These are phyloP conservation scores for Digitaria exilis DNA, from an alignment of 202 grass and related monocot genomes.

Conservation along the genomic window DNA sequence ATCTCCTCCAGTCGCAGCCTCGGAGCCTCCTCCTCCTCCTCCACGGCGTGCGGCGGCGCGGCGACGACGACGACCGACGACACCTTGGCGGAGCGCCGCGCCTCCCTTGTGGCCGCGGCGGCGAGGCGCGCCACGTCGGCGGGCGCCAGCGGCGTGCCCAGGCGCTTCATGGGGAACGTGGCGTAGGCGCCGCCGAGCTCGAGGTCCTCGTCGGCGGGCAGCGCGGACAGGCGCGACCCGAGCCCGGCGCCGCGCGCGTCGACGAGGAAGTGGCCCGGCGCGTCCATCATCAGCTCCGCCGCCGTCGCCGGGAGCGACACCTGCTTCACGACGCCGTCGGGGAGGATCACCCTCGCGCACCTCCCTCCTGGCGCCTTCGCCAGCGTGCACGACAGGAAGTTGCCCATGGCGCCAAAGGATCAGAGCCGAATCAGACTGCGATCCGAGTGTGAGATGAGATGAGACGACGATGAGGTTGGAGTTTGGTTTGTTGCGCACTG, in stretches of 20 bases:
- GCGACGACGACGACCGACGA: constrained; percentile 14
- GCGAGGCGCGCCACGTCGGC: constrained; percentile 54
- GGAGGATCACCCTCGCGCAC: constrained; percentile 62
- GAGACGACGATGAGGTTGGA: neutral
- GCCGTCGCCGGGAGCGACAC: constrained; percentile 51
- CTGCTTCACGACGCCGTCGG: constrained; percentile 51
- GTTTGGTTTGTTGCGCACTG: neutral
- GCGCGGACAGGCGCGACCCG: constrained; percentile 55
- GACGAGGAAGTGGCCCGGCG: constrained; percentile 75
- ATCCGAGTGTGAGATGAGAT: neutral
- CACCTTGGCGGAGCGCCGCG: constrained; percentile 56
- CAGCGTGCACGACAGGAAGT: constrained; percentile 80
- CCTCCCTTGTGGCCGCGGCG: constrained; percentile 50
- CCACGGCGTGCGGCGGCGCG: neutral
- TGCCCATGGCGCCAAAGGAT: constrained; percentile 57
- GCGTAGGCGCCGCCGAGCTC: constrained; percentile 65
- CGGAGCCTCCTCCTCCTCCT: neutral
- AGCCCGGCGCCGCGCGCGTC: constrained; percentile 46
- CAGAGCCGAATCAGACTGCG: neutral
- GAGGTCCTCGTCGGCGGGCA: constrained; percentile 81
- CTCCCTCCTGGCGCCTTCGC: constrained; percentile 12
- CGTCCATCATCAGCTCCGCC: constrained; percentile 88
- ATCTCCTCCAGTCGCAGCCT: constrained; percentile 53
- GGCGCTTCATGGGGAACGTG: constrained; percentile 75
- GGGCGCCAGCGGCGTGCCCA: constrained; percentile 45